Evolutionary conservation across 129 eudicot species (phyloP), one percentile per base, ranked within the genome.

Genomic region (Chrysanthemum makinoi): DNA sequence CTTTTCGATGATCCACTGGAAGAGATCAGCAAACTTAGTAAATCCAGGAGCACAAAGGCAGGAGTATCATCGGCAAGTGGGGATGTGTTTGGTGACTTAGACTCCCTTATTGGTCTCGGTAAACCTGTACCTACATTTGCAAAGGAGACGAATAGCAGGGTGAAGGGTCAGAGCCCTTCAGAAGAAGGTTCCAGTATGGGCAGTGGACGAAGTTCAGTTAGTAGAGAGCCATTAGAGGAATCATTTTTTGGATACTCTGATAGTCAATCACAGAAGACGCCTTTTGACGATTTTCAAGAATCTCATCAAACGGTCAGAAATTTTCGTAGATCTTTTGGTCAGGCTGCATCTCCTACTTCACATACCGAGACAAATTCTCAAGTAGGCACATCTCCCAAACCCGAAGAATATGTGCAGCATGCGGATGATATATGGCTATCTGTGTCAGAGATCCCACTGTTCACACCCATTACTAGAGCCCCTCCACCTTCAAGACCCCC

Each of bases 401-500:
- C 86, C 72, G 95, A 83, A 52, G 90, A 82, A 16, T 72, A 54
- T 59, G 74, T 65, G 49, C 83, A 77, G 8, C 70, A 79, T 65
- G 72, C 79, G 16, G 86, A 81, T 69, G 96, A 92, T 33, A 69
- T 86, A 76, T 92, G 98, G 98, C 82, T 92, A 15, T 80, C 88
- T 57, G 96, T 92, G 39, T 92, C 96, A 66, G 98, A 92, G 75
- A 74, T 89, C 77, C 98, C 98, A 69, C 91, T 92, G 69, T 85
- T 75, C 67, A 92, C 98, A 60, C 88, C 83, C 51, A 86, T 89
- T 46, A 89, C 98, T 15, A 60, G 71, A 24, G 91, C 96, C 70
- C 98, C 98, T 65, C 95, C 98, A 48, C 98, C 98, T 78, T 86
- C 96, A 78, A 82, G 95, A 46, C 95, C 94, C 61, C 98, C 96